Evolutionary conservation across 202 grass and related monocot genomes (phyloP).

Genomic region (Carex arenaria): DNA sequence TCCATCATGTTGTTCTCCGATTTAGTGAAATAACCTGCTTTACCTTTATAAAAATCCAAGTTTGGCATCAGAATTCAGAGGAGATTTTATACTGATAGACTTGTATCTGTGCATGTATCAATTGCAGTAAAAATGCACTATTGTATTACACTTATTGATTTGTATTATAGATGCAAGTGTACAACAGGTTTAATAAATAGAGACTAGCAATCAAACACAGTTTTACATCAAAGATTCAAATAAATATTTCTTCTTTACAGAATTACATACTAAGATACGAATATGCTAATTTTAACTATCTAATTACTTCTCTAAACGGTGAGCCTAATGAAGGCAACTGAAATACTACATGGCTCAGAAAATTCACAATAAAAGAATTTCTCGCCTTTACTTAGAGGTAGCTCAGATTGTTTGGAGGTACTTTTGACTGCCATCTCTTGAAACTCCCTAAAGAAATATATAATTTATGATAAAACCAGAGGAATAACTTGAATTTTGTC

Average conservation of each 20-base stretch:
- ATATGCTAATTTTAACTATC: not conserved
- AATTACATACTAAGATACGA: not conserved
- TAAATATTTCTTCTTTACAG: not conserved
- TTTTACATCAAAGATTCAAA: not conserved
- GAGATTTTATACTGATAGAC: not conserved
- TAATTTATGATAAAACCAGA: not conserved
- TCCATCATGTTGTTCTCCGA: conserved; percentile 9
- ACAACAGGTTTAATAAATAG: not conserved
- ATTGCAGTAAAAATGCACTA: not conserved
- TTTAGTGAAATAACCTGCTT: conserved; percentile 26
- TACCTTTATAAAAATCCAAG: not conserved
- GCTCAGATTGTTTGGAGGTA: conserved; percentile 21
- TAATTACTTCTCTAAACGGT: not conserved
- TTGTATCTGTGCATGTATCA: not conserved
- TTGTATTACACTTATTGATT: not conserved
- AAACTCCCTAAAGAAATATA: conserved; percentile 53
- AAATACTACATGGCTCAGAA: not conserved
- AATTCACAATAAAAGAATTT: not conserved
- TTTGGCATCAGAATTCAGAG: not conserved
- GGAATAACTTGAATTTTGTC: not conserved
- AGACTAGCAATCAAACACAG: not conserved
- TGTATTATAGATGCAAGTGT: not conserved
- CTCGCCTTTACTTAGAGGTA: conserved; percentile 31
- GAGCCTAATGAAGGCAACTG: not conserved
- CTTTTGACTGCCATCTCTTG: conserved; percentile 35